phyloP scores from a whole-genome alignment of 1,284 basidiomycete species.

The Ustilago lituana region DNA sequence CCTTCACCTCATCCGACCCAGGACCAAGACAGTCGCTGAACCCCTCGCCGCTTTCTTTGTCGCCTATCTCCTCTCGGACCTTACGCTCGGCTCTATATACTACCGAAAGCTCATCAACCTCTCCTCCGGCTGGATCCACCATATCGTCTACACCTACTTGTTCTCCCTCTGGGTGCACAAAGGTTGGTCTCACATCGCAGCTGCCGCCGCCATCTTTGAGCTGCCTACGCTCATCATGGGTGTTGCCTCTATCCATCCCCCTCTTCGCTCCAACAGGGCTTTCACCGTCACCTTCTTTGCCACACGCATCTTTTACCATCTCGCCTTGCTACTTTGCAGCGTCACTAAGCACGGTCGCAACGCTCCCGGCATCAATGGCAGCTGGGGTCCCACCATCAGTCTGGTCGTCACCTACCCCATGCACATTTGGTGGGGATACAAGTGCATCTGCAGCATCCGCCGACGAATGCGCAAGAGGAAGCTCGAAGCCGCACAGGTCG shows the following conservation, averaged over 20 bases:
- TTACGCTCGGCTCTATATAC: constrained; percentile 60
- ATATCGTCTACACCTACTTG: constrained; percentile 60
- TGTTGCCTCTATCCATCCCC: constrained; percentile 57
- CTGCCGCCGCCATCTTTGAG: constrained; percentile 60
- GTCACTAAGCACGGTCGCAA: constrained; percentile 49
- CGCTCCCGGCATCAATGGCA: constrained; percentile 49
- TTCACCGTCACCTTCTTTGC: constrained; percentile 64
- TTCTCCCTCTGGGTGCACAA: constrained; percentile 56
- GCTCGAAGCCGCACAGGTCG: constrained; percentile 49
- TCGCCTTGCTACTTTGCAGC: constrained; percentile 51
- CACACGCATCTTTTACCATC: constrained; percentile 62
- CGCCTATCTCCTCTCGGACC: constrained; percentile 62
- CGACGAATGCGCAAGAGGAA: constrained; percentile 62
- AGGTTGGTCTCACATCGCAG: constrained; percentile 60
- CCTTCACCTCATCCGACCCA: constrained; percentile 45
- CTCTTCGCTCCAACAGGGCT: constrained; percentile 63
- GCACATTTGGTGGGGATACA: constrained; percentile 66
- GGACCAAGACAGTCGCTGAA: constrained; percentile 52
- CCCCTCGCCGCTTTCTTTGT: constrained; percentile 61
- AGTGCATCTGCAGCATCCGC: constrained; percentile 60
- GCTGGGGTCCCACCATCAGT: constrained; percentile 53
- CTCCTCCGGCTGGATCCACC: constrained; percentile 64
- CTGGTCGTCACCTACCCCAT: constrained; percentile 60
- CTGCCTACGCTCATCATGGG: constrained; percentile 66
- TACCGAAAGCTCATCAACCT: constrained; percentile 65